Percentiles rank a stretch among this genome's conserved stretches.
Conservation (phyloP, 176 grass and related monocot genomes). For the Hordeum vulgare region DNA sequence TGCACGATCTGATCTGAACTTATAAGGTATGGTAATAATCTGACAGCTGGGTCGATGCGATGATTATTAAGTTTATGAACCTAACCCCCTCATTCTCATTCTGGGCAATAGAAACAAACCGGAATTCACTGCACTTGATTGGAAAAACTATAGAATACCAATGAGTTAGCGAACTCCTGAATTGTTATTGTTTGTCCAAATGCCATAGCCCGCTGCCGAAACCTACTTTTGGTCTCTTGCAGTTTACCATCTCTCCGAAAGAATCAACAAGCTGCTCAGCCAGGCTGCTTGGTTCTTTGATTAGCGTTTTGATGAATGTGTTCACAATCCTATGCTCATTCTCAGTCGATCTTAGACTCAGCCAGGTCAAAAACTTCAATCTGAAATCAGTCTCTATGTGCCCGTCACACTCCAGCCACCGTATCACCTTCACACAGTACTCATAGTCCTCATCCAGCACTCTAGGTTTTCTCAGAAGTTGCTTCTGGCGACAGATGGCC, state of each 20-base stretch:
- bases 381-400: constrained; percentile 75
- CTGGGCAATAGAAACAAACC: constrained; percentile 4
- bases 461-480: neutral
- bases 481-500: constrained; percentile 21
- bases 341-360: constrained; percentile 66
- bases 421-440: constrained; percentile 80
- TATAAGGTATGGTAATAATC: neutral
- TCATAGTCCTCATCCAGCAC: constrained; percentile 60
- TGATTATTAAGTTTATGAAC: neutral
- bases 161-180: constrained; percentile 32
- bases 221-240: constrained; percentile 50
- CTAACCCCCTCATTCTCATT: neutral
- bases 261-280: constrained; percentile 78
- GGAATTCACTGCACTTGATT: constrained; percentile 20
- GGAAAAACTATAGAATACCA: constrained; percentile 17
- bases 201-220: constrained; percentile 76
- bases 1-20: neutral
- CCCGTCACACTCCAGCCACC: constrained; percentile 63
- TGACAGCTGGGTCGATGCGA: neutral
- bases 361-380: constrained; percentile 92
- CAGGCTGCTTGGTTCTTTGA: constrained; percentile 56
- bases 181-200: constrained; percentile 23
- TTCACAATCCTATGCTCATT: constrained; percentile 60
- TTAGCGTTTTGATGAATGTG: constrained; percentile 65
- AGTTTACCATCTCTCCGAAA: constrained; percentile 61